Evolutionary conservation across 345 rosid species (phyloP).

Genomic region (Kernera saxatilis): DNA sequence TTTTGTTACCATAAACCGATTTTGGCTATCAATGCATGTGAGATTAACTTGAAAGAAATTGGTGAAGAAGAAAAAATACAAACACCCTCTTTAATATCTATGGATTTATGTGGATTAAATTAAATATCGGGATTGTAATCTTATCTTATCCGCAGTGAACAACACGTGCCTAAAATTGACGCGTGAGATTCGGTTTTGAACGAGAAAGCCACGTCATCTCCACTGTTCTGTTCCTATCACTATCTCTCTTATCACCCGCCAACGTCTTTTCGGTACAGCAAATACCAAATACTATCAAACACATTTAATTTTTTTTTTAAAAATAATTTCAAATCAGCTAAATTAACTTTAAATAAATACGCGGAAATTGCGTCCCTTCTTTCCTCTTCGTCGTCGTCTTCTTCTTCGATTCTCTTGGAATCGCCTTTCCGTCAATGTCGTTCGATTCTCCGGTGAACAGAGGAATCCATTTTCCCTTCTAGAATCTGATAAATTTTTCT

Average conservation of each 20-base stretch:
- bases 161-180: not conserved
- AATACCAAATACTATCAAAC: not conserved
- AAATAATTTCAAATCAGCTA: not conserved
- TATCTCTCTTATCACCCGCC: constrained; percentile 1
- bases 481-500: not conserved
- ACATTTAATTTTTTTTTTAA: not conserved
- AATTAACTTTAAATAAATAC: not conserved
- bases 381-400: constrained; percentile 7
- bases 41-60: too few relatives aligned
- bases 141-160: constrained; percentile 5
- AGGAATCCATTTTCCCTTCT: not conserved
- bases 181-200: not conserved
- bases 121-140: not conserved
- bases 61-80: too few relatives aligned
- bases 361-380: not conserved
- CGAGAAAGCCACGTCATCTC: constrained; percentile 18
- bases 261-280: constrained; percentile 26
- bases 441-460: constrained; percentile 7
- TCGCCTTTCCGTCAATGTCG: constrained; percentile 10
- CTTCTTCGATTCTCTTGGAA: not conserved
- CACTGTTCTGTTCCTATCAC: constrained; percentile 19
- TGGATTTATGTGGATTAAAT: too few relatives aligned
- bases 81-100: too few relatives aligned
- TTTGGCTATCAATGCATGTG: too few relatives aligned
- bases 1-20: too few relatives aligned